Base-by-base conservation (phyloP, 2,329 filamentous ascomycete species). In the Geosmithia morbida region DNA sequence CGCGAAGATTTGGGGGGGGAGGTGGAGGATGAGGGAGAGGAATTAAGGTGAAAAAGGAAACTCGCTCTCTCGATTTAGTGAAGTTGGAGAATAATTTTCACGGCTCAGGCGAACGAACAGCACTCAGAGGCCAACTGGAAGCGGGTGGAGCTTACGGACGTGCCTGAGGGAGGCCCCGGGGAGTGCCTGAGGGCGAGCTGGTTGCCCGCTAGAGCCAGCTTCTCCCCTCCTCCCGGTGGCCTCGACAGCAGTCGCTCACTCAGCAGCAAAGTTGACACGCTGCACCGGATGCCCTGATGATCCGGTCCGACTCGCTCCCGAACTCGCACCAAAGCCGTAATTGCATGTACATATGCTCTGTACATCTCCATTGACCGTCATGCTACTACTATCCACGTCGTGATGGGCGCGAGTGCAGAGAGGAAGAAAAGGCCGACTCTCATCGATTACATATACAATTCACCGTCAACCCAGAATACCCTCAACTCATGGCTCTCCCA, bases 71-170 rank as follows among this genome's bases (percentile, higher is more conserved):
- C 37, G 42, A 39, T 42, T 42, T 8, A 29, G 41, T 42, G 44
- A 46, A 46, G 48, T 56, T 57, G 56, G 53, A 59, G 58, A 61
- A 62, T 59, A 62, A 61, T 62, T 62, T 62, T 62, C 59, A 62
- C 56, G 56, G 51, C 37, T 4, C 13, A 4, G 40, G 40, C 19
- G 40, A 18, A 41, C 40, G 40, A n/a, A 18, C 40, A 18, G 19
- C n/a, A 16, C 39, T n/a, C n/a, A 41, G 40, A 18, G 10, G n/a
- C 10, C 40, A 10, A 41, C n/a, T 17, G 40, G 40, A 20, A 20
- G 40, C n/a, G 19, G 41, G 41, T 43, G 41, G 41, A 43, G 41
- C 41, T 20, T 5, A 42, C 41, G 14, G 20, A 14, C 7, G 16
- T 43, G 26, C 20, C 37, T 16, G 14, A 16, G 11, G 37, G n/a